Base-by-base conservation (phyloP, 2,329 filamentous ascomycete genomes). In the Berkeleyomyces rouxiae region DNA sequence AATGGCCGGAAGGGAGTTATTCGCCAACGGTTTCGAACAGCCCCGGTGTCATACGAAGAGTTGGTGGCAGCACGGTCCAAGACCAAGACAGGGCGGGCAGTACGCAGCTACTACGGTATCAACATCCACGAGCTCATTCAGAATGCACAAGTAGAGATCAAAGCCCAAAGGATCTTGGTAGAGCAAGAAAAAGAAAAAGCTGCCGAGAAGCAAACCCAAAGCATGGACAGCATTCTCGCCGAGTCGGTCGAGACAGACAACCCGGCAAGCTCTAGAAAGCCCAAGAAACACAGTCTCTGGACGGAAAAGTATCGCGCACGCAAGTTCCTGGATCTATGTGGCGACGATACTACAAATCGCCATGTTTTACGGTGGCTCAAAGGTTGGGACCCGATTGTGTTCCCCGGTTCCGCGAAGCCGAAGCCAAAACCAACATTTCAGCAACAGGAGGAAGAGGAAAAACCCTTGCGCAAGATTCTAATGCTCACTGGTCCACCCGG, bases 251-350 rank as follows among this genome's bases (percentile, higher is more conserved):
- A 81, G 66, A 66, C 64, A 51, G 57, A 55, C 13, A 51, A 42
- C 3, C 3, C 44, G 9, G 36, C 13, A 36, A 16, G 23, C 4
- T 33, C 63, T 4, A 78, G 74, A 65, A 79, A 74, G 65, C 69
- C 72, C 0, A 79, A 75, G 64, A 76, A 73, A 66, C 80, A 82
- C 0, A 72, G 89, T 40, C 77, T 99, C 70, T 99, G 93, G 93
- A 96, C 92, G 0, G 93, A 99, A 71, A 99, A 99, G 71, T 99
- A 99, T 71, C 85, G 93, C 43, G 93, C 93, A 37, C 83, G 84
- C 65, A 92, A 85, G 68, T 99, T 97, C 69, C 88, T 91, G 68
- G 93, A 99, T 68, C 78, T 99, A 0, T 89, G 95, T 58, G 95
- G 95, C 37, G 93, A 99, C 68, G 93, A 99, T 70, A 80, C 90